A percentile compares a stretch with the other conserved stretches of the same genome.
Conservation (phyloP, 2,329 filamentous ascomycete species). For the Ascochyta lentis region DNA sequence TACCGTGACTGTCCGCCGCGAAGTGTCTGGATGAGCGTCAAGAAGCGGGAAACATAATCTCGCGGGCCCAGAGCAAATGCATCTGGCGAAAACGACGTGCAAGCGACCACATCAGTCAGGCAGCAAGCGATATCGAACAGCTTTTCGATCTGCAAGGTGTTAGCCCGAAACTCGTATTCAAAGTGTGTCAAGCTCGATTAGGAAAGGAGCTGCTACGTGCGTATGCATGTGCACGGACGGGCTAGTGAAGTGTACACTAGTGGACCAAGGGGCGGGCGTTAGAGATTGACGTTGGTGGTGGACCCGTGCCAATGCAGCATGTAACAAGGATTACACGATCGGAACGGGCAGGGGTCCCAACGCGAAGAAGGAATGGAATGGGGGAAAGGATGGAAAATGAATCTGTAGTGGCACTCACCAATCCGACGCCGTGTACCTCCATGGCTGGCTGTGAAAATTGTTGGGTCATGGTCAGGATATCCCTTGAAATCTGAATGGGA, state of each 20-base stretch:
- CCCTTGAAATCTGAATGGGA: conserved; percentile 67
- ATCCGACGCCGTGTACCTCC: conserved; percentile 75
- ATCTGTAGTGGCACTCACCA: conserved; percentile 61
- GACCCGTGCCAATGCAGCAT: conserved; percentile 29
- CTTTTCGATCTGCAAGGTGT: conserved; percentile 70
- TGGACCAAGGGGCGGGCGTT: conserved; percentile 30
- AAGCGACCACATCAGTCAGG: conserved; percentile 74
- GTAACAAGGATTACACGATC: conserved; percentile 31
- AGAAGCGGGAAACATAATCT: conserved; percentile 73
- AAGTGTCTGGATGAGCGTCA: conserved; percentile 71
- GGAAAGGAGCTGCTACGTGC: conserved; percentile 23
- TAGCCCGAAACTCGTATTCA: conserved; percentile 29
- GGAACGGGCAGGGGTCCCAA: conserved; percentile 26
- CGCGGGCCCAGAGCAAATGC: conserved; percentile 66
- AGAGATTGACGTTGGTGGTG: conserved; percentile 40
- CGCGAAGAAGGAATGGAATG: conserved; percentile 18
- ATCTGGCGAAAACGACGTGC: conserved; percentile 61
- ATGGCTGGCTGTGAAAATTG: conserved; percentile 75
- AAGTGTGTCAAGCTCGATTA: conserved; percentile 19
- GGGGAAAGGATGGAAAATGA: conserved; percentile 15
- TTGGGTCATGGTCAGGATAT: conserved; percentile 68
- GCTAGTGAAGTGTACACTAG: conserved; percentile 20
- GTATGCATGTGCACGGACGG: conserved; percentile 27
- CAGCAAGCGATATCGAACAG: conserved; percentile 78
- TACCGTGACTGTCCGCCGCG: conserved; percentile 80